phyloP scores from a whole-genome alignment of 768 basidiomycete species.

The Trametes cingulata region DNA sequence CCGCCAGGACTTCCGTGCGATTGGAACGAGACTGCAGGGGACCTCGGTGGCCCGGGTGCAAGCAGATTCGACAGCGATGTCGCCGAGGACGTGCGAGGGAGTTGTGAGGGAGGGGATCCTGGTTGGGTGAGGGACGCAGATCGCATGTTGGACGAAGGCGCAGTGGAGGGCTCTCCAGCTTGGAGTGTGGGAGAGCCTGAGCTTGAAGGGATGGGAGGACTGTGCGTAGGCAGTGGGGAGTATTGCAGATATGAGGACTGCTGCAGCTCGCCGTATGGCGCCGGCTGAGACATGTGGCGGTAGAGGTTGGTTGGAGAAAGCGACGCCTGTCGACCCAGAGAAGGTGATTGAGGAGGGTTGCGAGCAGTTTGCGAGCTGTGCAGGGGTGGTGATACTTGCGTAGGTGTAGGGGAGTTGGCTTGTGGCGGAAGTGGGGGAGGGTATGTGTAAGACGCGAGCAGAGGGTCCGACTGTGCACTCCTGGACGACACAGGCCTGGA shows the following conservation, averaged over 20 bases:
- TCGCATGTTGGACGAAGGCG: neutral
- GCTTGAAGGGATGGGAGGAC: neutral
- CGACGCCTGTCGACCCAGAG: conserved; percentile 3
- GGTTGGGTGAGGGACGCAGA: conserved; percentile 8
- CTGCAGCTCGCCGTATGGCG: neutral
- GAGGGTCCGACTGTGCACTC: conserved; percentile 11
- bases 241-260: neutral
- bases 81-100: conserved; percentile 20
- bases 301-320: conserved; percentile 6
- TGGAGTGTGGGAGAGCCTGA: neutral
- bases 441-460: conserved; percentile 4
- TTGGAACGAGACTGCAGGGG: conserved; percentile 21
- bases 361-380: neutral
- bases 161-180: neutral
- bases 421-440: conserved; percentile 5
- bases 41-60: conserved; percentile 25
- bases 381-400: neutral
- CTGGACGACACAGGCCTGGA: conserved; percentile 14
- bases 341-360: conserved; percentile 13
- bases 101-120: neutral
- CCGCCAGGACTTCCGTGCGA: conserved; percentile 18
- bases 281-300: conserved; percentile 1
- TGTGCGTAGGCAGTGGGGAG: neutral
- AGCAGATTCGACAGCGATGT: conserved; percentile 24
- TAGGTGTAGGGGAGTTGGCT: neutral